Percentiles rank a stretch among this genome's conserved stretches.
Conservation (phyloP, 192 early-diverging fungal genomes). For the Backusella macrospora region DNA sequence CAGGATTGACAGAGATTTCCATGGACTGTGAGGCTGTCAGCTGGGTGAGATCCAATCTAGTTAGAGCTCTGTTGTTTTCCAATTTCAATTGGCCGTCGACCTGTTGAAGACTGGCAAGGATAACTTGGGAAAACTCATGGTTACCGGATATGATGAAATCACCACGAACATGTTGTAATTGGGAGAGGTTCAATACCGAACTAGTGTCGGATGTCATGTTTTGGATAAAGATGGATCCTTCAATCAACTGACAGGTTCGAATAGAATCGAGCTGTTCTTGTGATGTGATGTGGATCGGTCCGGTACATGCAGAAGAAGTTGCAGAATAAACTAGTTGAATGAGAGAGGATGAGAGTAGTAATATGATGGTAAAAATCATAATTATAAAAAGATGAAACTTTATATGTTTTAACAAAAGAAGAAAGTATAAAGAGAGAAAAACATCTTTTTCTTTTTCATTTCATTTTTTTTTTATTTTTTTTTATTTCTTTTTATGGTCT, state of each 20-base stretch:
- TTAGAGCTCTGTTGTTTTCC: constrained; percentile 20
- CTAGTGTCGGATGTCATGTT: background rate
- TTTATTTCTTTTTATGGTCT: background rate
- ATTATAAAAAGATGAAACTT: too few species aligned
- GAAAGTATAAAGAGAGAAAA: background rate
- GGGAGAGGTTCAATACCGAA: constrained; percentile 10
- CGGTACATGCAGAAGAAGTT: constrained; percentile 2
- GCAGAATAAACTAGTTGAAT: background rate
- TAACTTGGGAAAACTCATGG: constrained; percentile 19
- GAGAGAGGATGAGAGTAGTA: background rate
- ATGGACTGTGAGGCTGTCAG: constrained; percentile 24
- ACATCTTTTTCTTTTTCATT: background rate
- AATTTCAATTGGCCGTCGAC: constrained; percentile 24
- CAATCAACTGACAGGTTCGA: constrained; percentile 1
- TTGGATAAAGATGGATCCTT: constrained; percentile 19
- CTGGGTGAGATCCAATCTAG: constrained; percentile 22
- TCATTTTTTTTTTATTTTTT: background rate
- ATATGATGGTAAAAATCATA: background rate
- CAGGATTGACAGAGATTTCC: constrained; percentile 23
- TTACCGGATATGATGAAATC: constrained; percentile 23
- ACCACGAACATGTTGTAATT: constrained; percentile 23
- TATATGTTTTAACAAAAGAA: too few species aligned
- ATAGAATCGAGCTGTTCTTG: background rate
- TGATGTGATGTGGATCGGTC: background rate
- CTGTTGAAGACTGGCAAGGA: constrained; percentile 22